These are phyloP conservation scores for Mycena floridula DNA, from an alignment of 768 basidiomycete genomes.

Conservation along the genomic window DNA sequence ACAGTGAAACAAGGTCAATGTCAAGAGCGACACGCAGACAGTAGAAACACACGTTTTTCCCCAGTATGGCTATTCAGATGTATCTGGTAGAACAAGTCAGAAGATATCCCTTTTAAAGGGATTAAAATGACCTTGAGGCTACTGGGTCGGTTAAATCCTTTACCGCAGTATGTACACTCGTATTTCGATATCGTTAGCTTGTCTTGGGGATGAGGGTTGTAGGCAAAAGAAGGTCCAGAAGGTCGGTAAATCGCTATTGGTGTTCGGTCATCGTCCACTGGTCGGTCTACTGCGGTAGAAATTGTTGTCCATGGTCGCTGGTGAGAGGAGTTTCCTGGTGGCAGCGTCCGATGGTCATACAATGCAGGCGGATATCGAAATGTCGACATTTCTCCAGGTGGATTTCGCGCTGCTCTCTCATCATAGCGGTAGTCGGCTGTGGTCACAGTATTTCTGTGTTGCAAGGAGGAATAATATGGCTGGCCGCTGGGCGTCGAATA, in stretches of 20 bases:
- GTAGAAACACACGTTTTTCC: slow-evolving; percentile 64
- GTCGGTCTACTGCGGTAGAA: slow-evolving; percentile 16
- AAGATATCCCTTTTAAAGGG: not conserved
- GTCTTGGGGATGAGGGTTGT: not conserved
- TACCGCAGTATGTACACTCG: slow-evolving; percentile 74
- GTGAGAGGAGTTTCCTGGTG: not conserved
- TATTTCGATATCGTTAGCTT: slow-evolving; percentile 39
- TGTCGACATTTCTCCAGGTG: not conserved
- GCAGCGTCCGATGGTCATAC: not conserved
- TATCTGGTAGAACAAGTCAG: slow-evolving; percentile 40
- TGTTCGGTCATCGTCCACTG: slow-evolving; percentile 30
- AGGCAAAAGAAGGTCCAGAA: slow-evolving; percentile 3
- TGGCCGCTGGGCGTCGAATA: too few relatives aligned
- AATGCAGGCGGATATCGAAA: not conserved
- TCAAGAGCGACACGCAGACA: not conserved
- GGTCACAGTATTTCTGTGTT: too few relatives aligned
- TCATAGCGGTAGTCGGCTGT: not conserved
- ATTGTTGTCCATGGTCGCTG: slow-evolving; percentile 4
- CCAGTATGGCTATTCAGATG: slow-evolving; percentile 83
- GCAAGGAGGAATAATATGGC: too few relatives aligned
- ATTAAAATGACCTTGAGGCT: slow-evolving; percentile 59
- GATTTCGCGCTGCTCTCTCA: not conserved
- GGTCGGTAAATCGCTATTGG: slow-evolving; percentile 22
- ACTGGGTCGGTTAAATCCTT: slow-evolving; percentile 77
- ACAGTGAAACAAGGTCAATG: slow-evolving; percentile 9